Conservation (phyloP, 2,329 filamentous ascomycete genomes). For the Allantophomopsis cytisporea region DNA sequence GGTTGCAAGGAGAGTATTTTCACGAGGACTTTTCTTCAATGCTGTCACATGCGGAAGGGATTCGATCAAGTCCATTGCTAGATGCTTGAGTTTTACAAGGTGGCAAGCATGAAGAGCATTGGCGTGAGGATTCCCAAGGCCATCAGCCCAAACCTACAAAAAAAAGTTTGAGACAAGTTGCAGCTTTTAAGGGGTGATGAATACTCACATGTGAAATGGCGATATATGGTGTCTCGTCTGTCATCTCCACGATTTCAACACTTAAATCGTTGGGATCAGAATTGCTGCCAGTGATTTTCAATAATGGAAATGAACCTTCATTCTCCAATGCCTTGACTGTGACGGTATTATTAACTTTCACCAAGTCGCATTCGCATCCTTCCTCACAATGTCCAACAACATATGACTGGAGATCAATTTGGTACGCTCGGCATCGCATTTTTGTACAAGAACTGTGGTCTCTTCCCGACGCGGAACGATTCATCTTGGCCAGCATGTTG, state of each 20-base stretch:
- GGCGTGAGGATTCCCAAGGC: conserved; percentile 17
- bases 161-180: neutral
- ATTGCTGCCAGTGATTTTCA: conserved; percentile 5
- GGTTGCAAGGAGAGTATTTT: conserved; percentile 3
- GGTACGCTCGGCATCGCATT: conserved; percentile 15
- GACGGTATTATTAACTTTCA: conserved; percentile 1
- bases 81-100: conserved; percentile 4
- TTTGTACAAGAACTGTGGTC: conserved; percentile 16
- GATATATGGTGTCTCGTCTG: conserved; percentile 14
- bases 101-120: conserved; percentile 15
- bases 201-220: conserved; percentile 22
- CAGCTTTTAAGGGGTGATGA: neutral
- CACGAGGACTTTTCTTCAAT: neutral
- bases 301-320: conserved; percentile 5
- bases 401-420: conserved; percentile 17
- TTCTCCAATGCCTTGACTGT: conserved; percentile 8
- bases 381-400: conserved; percentile 10
- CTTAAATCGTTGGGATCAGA: conserved; percentile 5
- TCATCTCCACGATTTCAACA: conserved; percentile 11
- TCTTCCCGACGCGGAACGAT: conserved; percentile 10
- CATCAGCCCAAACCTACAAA: conserved; percentile 22
- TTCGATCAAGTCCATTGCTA: conserved; percentile 2
- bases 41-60: neutral
- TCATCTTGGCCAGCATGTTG: conserved; percentile 11
- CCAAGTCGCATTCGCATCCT: conserved; percentile 10